These are phyloP conservation scores for Metahyphopichia silvanorum DNA, from an alignment of 805 yeast genomes.

Conservation along the genomic window DNA sequence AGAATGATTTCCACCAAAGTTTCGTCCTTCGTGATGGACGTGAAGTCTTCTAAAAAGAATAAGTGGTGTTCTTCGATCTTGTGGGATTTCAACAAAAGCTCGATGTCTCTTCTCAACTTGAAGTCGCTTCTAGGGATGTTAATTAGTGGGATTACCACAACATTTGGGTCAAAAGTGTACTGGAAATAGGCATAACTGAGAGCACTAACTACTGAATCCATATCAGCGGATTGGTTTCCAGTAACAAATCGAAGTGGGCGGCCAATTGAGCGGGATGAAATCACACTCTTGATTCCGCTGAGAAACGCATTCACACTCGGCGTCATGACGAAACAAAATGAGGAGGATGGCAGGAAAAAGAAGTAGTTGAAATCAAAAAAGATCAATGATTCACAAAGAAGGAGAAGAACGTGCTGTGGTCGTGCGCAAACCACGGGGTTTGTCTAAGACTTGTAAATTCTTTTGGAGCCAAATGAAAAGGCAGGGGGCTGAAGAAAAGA, in stretches of 20 bases:
- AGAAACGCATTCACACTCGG: no score
- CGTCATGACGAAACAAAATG: no score
- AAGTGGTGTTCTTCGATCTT: conserved; percentile 48
- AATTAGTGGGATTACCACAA: conserved; percentile 61
- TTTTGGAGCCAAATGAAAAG: no score
- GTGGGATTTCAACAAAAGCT: conserved; percentile 45
- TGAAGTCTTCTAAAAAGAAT: conserved; percentile 66
- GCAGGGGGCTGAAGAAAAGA: neutral
- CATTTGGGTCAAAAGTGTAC: conserved; percentile 26
- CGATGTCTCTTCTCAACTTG: conserved; percentile 67
- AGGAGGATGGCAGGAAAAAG: neutral
- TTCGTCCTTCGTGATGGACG: conserved; percentile 8
- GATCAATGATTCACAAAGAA: no score
- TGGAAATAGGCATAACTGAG: conserved; percentile 65
- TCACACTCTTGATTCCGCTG: no score
- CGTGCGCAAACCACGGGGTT: no score
- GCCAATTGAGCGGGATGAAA: no score
- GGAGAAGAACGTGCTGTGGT: no score
- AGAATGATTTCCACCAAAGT: conserved; percentile 46
- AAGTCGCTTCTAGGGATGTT: conserved; percentile 71
- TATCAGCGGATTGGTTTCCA: conserved; percentile 85
- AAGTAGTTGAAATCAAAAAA: neutral
- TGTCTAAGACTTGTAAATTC: no score
- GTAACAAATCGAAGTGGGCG: conserved; percentile 46
- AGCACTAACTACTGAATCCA: conserved; percentile 84